Evolutionary conservation across 768 basidiomycete species (phyloP), one percentile per base, ranked within the genome.

Genomic region (Kwoniella newhampshirensis): DNA sequence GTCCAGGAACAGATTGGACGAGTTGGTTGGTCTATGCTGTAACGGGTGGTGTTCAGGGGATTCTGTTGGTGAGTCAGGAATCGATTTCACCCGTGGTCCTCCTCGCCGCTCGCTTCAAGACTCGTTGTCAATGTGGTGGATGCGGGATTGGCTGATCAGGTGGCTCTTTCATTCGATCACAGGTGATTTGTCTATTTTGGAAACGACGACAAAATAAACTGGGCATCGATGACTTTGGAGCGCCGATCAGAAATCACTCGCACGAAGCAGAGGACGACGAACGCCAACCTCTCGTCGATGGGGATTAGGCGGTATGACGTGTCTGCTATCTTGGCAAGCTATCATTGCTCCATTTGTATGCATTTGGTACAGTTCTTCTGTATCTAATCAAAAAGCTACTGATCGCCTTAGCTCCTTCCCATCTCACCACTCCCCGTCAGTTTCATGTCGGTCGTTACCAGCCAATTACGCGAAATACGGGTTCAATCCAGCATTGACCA

Each of bases 171-270:
- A n/a, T n/a, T n/a, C n/a, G n/a, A n/a, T n/a, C n/a, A n/a, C n/a
- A 75, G 74, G 52, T 81, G 55, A 88, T 98, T 85, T 99, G 96
- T 68, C 72, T 96, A 11, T 64, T 81, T 7, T 98, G 91, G 88
- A 91, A 87, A 75, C 63, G 83, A 30, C 83, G 93, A 13, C 93
- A 98, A 70, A 80, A 76, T 46, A 78, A 79, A 36, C 81, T 89
- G 17, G 83, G 84, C 15, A 82, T 97, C 47, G 90, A 97, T 71
- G 93, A 97, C 76, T 98, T 96, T 68, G 93, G 93, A 1, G 80
- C 81, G 36, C 82, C 85, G n/a, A 0, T 70, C 83, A 32, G 32
- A n/a, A 0, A 18, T 15, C 1, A 47, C 7, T 15, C 25, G 12
- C 11, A 35, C 39, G 1, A 48, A n/a, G 13, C 17, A 4, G 21